phyloP scores from a whole-genome alignment of 768 basidiomycete genomes.

The Lepiota brunneoincarnata region DNA sequence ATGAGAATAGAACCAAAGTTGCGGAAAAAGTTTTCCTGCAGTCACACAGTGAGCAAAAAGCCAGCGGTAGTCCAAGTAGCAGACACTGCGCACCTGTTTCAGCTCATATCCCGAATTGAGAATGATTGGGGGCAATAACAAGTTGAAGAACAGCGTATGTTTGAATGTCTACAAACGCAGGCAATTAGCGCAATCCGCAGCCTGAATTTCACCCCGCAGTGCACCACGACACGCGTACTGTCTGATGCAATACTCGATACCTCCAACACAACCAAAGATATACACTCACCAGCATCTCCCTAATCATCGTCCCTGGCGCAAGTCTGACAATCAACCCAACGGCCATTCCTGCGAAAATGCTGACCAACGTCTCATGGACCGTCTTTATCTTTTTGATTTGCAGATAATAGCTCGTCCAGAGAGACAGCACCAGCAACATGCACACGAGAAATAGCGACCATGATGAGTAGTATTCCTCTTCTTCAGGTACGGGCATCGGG shows the following conservation, averaged over 20 bases:
- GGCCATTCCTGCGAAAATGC: constrained; percentile 94
- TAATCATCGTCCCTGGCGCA: constrained; percentile 89
- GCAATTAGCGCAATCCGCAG: not conserved
- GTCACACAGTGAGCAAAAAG: constrained; percentile 7
- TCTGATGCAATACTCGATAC: not conserved
- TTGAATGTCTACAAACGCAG: constrained; percentile 73
- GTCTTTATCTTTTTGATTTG: constrained; percentile 96
- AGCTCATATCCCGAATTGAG: constrained; percentile 97
- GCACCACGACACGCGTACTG: not conserved
- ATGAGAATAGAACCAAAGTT: constrained; percentile 96
- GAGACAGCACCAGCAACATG: constrained; percentile 87
- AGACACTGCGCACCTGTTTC: constrained; percentile 68
- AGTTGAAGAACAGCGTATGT: constrained; percentile 96
- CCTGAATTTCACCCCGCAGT: not conserved
- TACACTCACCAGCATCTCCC: constrained; percentile 90
- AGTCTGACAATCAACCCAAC: constrained; percentile 91
- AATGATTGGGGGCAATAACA: constrained; percentile 97
- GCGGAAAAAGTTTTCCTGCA: constrained; percentile 95
- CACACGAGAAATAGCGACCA: constrained; percentile 95
- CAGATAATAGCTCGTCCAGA: constrained; percentile 96
- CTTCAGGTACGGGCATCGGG: constrained; percentile 52
- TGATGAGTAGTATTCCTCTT: constrained; percentile 89
- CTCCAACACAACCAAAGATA: not conserved
- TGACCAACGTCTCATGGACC: constrained; percentile 93
- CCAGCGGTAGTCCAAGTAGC: not conserved